These are phyloP conservation scores for Paramecium primaurelia DNA, from an alignment of 73 alveolate genomes.

Conservation along the genomic window DNA sequence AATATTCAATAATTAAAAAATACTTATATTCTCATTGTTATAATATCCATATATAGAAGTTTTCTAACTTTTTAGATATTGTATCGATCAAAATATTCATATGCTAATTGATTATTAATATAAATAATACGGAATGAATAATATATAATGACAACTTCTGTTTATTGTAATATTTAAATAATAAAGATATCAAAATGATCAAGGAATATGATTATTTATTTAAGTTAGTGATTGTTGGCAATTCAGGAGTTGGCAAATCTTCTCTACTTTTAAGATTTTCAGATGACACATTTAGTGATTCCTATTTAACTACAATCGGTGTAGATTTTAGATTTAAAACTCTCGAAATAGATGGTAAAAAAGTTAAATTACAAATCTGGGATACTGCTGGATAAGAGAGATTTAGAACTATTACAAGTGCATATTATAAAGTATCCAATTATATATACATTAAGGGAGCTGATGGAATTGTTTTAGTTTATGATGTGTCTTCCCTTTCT, in stretches of 20 bases:
- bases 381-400: slow-evolving; percentile 87
- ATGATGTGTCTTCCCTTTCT: slow-evolving; percentile 52
- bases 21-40: background rate
- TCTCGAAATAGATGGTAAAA: slow-evolving; percentile 67
- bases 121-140: background rate
- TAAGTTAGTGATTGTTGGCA: slow-evolving; percentile 71
- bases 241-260: slow-evolving; percentile 78
- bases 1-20: background rate
- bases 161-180: background rate
- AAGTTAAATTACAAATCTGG: slow-evolving; percentile 74
- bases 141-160: background rate
- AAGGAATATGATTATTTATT: slow-evolving; percentile 68
- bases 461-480: slow-evolving; percentile 75
- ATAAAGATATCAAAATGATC: slow-evolving; percentile 30
- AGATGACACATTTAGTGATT: slow-evolving; percentile 70
- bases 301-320: slow-evolving; percentile 75
- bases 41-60: no score
- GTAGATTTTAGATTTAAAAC: slow-evolving; percentile 76
- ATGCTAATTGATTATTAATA: background rate
- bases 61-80: no score
- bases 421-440: slow-evolving; percentile 64
- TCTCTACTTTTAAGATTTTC: slow-evolving; percentile 73
- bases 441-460: slow-evolving; percentile 60
- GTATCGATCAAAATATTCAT: no score
- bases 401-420: slow-evolving; percentile 70